Base-by-base conservation (phyloP, 2,329 filamentous ascomycete species). In the Gremmenia infestans region DNA sequence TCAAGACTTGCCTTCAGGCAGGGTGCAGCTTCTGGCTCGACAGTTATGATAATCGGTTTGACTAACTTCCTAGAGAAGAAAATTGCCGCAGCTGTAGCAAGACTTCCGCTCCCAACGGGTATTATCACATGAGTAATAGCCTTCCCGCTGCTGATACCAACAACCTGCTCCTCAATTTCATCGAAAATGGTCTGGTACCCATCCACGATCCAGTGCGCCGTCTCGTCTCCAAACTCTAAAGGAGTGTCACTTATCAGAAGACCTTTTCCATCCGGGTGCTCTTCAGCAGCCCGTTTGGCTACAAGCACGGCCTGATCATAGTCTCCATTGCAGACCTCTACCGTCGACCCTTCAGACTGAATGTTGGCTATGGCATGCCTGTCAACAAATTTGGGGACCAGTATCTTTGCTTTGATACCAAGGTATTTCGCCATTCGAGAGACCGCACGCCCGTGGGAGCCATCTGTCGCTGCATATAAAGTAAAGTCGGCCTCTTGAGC, bases 391-490 rank as follows among this genome's bases (percentile, higher is more conserved):
- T 65, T 65, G 0, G 88, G 86, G 1, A 91, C 86, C 62, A 82
- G 86, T 4, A 92, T 82, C 15, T 74, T 72, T 0, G 78, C 78
- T 0, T 73, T 65, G 0, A 90, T 70, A 0, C 73, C 75, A 9
- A 93, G 72, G 11, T 83, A 75, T 42, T 71, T 73, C 0, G 80
- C 86, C 82, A 92, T 89, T 6, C 81, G 76, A 0, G 87, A 85
- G 1, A 91, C 79, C 0, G 89, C 88, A 2, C 88, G 76, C 0
- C 89, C 89, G 75, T 88, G 87, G 60, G 93, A 93, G 0, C 89
- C 89, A 49, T 90, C 88, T 0, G 87, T 90, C 1, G 85, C 84
- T 0, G 87, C 82, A 42, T 85, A 78, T 0, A 89, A 67, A 0
- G 65, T 72, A 19, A 83, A 61, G 0, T 66, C 62, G 14, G 17